These are phyloP conservation scores for Psilocybe cubensis DNA, from an alignment of 768 basidiomycete genomes.

Conservation along the genomic window DNA sequence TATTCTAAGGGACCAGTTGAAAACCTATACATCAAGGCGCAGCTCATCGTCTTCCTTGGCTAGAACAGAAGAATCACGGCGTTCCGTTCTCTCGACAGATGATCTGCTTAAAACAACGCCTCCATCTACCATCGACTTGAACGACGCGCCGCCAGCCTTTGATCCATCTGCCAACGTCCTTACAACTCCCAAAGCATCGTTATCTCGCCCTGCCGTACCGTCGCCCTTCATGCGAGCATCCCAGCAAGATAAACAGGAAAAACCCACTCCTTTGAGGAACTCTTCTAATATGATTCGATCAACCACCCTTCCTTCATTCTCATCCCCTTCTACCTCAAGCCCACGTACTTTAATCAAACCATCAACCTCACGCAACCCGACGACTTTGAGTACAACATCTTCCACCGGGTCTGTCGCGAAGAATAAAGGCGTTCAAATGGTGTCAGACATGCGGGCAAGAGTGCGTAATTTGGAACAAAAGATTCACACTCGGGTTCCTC, in stretches of 20 bases:
- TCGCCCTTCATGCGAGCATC: slow-evolving; percentile 55
- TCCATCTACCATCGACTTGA: slow-evolving; percentile 28
- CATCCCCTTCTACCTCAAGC: slow-evolving; percentile 43
- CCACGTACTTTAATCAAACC: slow-evolving; percentile 55
- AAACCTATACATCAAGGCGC: slow-evolving; percentile 32
- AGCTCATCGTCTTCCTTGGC: slow-evolving; percentile 21
- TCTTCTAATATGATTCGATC: slow-evolving; percentile 56
- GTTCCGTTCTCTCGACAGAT: slow-evolving; percentile 21
- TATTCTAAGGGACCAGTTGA: slow-evolving; percentile 79
- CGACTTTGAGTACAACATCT: slow-evolving; percentile 45
- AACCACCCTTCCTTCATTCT: slow-evolving; percentile 55
- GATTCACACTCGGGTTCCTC: slow-evolving; percentile 85
- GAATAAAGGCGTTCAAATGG: slow-evolving; percentile 90
- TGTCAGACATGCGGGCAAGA: slow-evolving; percentile 87
- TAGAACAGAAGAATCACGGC: slow-evolving; percentile 12
- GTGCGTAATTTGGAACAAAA: slow-evolving; percentile 84
- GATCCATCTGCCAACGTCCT: slow-evolving; percentile 29
- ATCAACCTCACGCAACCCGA: slow-evolving; percentile 41
- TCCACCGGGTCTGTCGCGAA: slow-evolving; percentile 56
- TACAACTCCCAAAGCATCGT: slow-evolving; percentile 42
- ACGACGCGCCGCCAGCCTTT: slow-evolving; percentile 28
- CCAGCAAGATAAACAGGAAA: slow-evolving; percentile 46
- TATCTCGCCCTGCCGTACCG: slow-evolving; percentile 42
- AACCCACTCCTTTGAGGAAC: slow-evolving; percentile 43
- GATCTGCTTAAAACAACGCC: slow-evolving; percentile 26